Evolutionary conservation across 2,329 filamentous ascomycete genomes (phyloP).

Genomic region (Penicillium sp.): DNA sequence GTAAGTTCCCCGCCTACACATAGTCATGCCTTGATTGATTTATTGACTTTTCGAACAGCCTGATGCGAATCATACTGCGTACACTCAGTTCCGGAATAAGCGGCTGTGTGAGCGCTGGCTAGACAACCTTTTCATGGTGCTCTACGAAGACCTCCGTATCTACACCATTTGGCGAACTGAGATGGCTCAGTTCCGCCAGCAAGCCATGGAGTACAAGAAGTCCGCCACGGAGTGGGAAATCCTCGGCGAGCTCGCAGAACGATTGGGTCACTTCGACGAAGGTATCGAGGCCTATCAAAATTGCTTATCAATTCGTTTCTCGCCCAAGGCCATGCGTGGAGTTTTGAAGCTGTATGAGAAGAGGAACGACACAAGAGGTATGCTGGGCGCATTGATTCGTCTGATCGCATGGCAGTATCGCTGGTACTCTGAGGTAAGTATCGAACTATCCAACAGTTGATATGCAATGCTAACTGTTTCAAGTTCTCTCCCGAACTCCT

Average conservation of each 20-base stretch:
- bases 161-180: slow-evolving; percentile 99
- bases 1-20: slow-evolving; percentile 44
- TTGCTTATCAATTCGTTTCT: slow-evolving; percentile 84
- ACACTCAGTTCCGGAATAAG: slow-evolving; percentile 94
- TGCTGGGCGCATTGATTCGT: slow-evolving; percentile 79
- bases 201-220: slow-evolving; percentile 94
- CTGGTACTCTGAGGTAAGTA: slow-evolving; percentile 87
- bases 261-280: slow-evolving; percentile 87
- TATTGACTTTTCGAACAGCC: slow-evolving; percentile 44
- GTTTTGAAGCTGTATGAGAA: slow-evolving; percentile 77
- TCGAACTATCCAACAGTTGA: neutral
- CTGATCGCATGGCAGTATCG: slow-evolving; percentile 97
- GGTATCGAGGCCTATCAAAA: slow-evolving; percentile 89
- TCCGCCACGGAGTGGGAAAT: slow-evolving; percentile 98
- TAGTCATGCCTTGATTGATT: neutral
- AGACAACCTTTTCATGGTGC: slow-evolving; percentile 97
- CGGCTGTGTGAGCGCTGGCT: slow-evolving; percentile 96
- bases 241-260: slow-evolving; percentile 84
- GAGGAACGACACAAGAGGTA: slow-evolving; percentile 74
- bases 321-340: slow-evolving; percentile 84
- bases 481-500: slow-evolving; percentile 89
- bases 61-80: slow-evolving; percentile 66
- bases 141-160: slow-evolving; percentile 95
- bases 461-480: slow-evolving; percentile 17
- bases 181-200: slow-evolving; percentile 90